These are phyloP conservation scores for rapeseed (Brassica napus) DNA, from an alignment of 345 rosid species.

Conservation along the genomic window DNA sequence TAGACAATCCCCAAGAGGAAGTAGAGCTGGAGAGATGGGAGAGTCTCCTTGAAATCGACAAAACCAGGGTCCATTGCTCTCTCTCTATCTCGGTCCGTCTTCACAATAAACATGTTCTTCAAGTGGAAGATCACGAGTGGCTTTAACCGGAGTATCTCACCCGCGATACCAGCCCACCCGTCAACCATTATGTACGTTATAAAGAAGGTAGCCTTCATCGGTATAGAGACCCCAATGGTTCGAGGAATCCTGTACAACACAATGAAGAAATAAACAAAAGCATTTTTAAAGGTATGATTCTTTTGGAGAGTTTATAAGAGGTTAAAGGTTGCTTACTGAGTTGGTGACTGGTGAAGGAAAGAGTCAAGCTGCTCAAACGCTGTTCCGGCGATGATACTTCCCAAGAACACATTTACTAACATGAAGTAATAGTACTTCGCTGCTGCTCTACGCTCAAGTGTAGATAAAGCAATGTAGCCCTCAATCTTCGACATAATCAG, in stretches of 20 bases:
- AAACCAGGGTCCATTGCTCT: conserved; percentile 87
- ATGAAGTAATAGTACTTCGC: conserved; percentile 94
- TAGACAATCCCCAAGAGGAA: conserved; percentile 95
- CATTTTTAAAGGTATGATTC: not conserved
- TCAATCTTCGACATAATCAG: conserved; percentile 95
- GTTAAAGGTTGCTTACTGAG: conserved; percentile 54
- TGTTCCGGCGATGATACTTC: conserved; percentile 91
- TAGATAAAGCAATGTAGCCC: conserved; percentile 81
- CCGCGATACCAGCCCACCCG: conserved; percentile 99
- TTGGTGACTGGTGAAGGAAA: conserved; percentile 89
- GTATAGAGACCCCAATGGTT: conserved; percentile 97
- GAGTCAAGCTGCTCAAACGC: conserved; percentile 90
- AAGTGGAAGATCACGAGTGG: conserved; percentile 84
- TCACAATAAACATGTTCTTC: conserved; percentile 88
- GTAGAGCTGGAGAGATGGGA: conserved; percentile 91
- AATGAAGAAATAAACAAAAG: not conserved
- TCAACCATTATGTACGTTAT: conserved; percentile 95
- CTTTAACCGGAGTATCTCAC: conserved; percentile 90
- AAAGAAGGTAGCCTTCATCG: conserved; percentile 96
- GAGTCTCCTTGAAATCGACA: conserved; percentile 78
- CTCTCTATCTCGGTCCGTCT: conserved; percentile 82
- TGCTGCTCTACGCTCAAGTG: conserved; percentile 78
- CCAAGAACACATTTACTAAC: conserved; percentile 96
- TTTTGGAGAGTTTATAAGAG: conserved; percentile 1
- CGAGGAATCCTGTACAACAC: conserved; percentile 64